A percentile compares a stretch with the other conserved stretches of the same genome.
Conservation (phyloP, 371 early-diverging fungal genomes). For the Zychaea mexicana region DNA sequence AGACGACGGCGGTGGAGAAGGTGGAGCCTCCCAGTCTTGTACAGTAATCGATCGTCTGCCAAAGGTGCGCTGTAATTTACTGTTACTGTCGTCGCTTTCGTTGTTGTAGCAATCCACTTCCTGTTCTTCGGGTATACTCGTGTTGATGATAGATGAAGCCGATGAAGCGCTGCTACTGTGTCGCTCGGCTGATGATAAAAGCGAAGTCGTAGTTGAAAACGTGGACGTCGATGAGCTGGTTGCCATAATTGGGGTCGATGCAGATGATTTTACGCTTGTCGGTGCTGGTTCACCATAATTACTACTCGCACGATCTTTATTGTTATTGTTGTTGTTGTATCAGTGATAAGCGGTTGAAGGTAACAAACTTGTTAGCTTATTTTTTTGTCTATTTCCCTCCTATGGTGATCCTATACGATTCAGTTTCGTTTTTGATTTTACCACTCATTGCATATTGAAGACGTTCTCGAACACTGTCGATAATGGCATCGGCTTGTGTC, state of each 20-base stretch:
- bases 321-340: background rate
- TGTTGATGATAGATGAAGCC: background rate
- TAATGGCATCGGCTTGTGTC: slow-evolving; percentile 20
- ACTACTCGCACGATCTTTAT: background rate
- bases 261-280: slow-evolving; percentile 7
- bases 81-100: background rate
- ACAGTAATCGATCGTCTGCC: background rate
- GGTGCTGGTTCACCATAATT: background rate
- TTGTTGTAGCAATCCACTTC: slow-evolving; percentile 10
- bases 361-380: too few species aligned
- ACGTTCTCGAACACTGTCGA: slow-evolving; percentile 27
- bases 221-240: slow-evolving; percentile 7
- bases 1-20: background rate
- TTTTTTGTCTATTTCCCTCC: background rate
- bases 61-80: background rate
- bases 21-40: background rate
- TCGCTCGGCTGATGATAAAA: background rate
- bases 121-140: slow-evolving; percentile 29
- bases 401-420: too few species aligned
- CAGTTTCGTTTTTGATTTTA: too few species aligned
- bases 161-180: slow-evolving; percentile 15
- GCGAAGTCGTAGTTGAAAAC: background rate
- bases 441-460: slow-evolving; percentile 24
- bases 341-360: too few species aligned
- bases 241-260: slow-evolving; percentile 8